Percentiles rank a stretch among this genome's conserved stretches.
These are phyloP conservation scores for Tolypocladium nubicola DNA, from an alignment of 2,329 filamentous ascomycete genomes.

Conservation along the genomic window DNA sequence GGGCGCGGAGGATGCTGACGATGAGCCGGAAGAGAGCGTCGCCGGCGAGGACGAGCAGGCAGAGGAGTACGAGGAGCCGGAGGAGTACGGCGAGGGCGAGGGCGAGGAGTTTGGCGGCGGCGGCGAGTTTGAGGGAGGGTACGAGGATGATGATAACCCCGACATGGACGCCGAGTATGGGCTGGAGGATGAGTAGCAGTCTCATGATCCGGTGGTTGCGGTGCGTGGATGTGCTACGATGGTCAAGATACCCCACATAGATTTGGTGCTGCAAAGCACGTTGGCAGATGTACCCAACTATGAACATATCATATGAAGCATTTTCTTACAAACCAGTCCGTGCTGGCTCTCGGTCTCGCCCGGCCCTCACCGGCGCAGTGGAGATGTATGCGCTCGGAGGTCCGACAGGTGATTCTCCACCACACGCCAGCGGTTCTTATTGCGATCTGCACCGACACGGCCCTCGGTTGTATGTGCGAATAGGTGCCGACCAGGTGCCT, in stretches of 20 bases:
- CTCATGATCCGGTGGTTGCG: not conserved
- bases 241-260: not conserved
- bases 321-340: not conserved
- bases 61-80: constrained; percentile 19
- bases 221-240: not conserved
- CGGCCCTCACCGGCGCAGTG: too few species aligned
- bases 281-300: not conserved
- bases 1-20: constrained; percentile 23
- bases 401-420: too few species aligned
- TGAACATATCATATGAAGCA: not conserved
- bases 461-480: too few species aligned
- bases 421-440: too few species aligned
- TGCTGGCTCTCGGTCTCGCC: not conserved
- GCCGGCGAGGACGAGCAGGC: constrained; percentile 22
- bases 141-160: constrained; percentile 26
- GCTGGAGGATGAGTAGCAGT: constrained; percentile 13
- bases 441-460: too few species aligned
- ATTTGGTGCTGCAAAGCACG: too few species aligned
- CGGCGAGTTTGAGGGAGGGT: constrained; percentile 13
- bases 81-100: constrained; percentile 21
- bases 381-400: too few species aligned
- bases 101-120: constrained; percentile 22
- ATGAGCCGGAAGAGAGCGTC: constrained; percentile 23
- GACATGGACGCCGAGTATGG: constrained; percentile 27
- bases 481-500: too few species aligned